Evolutionary conservation across 306 rosid species (phyloP), one percentile per base, ranked within the genome.

Genomic region (Dryas alaskensis): DNA sequence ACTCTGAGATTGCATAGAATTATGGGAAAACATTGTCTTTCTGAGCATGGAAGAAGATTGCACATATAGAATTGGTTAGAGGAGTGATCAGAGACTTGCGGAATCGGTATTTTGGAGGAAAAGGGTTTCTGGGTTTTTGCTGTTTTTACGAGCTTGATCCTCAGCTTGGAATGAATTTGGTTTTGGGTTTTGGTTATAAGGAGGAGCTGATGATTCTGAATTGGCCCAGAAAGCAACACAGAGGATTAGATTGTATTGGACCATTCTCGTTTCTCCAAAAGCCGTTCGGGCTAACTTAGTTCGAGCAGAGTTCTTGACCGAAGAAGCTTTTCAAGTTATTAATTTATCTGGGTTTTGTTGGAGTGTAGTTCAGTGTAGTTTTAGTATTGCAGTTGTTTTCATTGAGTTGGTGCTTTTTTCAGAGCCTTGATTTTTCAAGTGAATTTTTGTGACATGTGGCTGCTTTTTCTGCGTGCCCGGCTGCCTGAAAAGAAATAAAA

Each of bases 1-100:
- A 78, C 82, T 89, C 64, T 77, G 80, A 70, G 82, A 80, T 81
- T 78, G 86, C 83, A 63, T 86, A 78, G 77, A 80, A 74, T 86
- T 81, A 78, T 84, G 78, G 69, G 74, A 73, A 61, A 31, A 66
- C 79, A 19, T 58, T 84, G 81, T 40, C 73, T 78, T 55, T 76
- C 9, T 81, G 81, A 79, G 83, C 85, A 88, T 88, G 92, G 98
- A 89, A 87, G 85, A 88, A 82, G 90, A 87, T 83, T 91, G 92
- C 69, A 39, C 86, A 49, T 84, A 84, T 55, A 65, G 46, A 79
- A 76, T 78, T 74, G 67, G 59, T 67, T 82, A 61, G 68, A 48
- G 51, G 83, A 81, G 84, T 77, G 93, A 84, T 89, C 82, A 78
- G 45, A 64, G 80, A 66, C 67, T 77, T 80, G 69, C 55, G 25